Base-by-base conservation (phyloP, 2,329 filamentous ascomycete genomes). In the Pseudocercospora macadamiae region DNA sequence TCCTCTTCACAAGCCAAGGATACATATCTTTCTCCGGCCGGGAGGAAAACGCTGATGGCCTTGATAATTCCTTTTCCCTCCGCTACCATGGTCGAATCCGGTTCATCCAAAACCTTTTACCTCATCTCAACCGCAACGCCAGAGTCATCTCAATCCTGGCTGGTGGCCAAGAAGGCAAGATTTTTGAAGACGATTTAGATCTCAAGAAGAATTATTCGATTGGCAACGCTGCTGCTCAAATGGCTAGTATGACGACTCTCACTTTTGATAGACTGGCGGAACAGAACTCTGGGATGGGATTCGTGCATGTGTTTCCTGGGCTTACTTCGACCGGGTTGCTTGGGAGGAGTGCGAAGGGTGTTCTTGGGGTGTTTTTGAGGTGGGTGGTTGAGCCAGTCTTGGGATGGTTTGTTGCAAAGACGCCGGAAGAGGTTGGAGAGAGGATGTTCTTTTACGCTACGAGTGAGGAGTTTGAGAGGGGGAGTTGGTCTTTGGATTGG, bases 1-100 rank as follows among this genome's bases (percentile, higher is more conserved):
- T 80, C 6, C 67, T 80, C n/a, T 72, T 76, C 62, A 66, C 75
- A 65, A 76, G 71, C 7, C 69, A 73, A 18, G 76, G 75, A 25
- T 71, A 73, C 61, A 59, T 76, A 49, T 69, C 69, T 7, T 70
- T 75, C 44, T 25, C 59, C 36, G 70, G 69, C 30, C 66, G 71
- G 4, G 65, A 69, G 16, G 64, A 57, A 2, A 61, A 59, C 34
- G 37, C 56, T 26, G 68, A 70, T 48, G 68, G 64, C 4, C 56
- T 70, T 2, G 68, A 69, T 30, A 57, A 48, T 28, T 59, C 59
- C 1, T 63, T 65, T 30, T 61, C 67, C 0, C 52, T 68, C 2
- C 62, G 65, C 1, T 69, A 68, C 55, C 69, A 69, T 56, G 64
- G 64, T n/a, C 64, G 66, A n/a, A 49, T 65, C 12, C 65, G 64